Evolutionary conservation across 768 basidiomycete species (phyloP), one percentile per base, ranked within the genome.

Genomic region (Tubosaeta brunneosetosa): DNA sequence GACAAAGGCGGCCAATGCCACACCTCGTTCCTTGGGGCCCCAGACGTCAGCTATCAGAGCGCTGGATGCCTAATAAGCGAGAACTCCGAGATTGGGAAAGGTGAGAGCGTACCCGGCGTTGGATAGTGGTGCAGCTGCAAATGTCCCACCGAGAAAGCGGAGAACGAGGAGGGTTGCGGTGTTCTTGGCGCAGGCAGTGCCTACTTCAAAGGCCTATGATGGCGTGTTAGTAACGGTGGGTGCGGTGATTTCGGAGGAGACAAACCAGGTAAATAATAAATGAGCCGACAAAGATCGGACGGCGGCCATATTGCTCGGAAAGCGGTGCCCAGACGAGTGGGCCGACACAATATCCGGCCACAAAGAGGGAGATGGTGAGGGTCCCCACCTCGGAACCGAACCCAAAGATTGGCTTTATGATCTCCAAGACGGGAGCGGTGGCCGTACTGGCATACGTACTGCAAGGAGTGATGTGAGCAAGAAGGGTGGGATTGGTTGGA

Each of bases 91-190:
- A 51, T 11, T 4, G 12, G 26, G 27, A 13, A 17, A 16, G 19
- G 8, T 25, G 19, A 16, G 17, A 66, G 3, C 73, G 11, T 61
- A 84, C 82, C 84, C 86, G 51, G 81, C 78, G 68, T 87, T 87
- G 6, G 86, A 79, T 42, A 88, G 60, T 1, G 87, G 88, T 27
- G 82, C 77, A 16, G 84, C 78, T 17, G 86, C 86, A 57, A 86
- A 88, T 2, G 73, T 71, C 12, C 88, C 88, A 2, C 81, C 79
- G n/a, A 89, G 64, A 63, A 89, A 85, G 19, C 89, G 79, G 58
- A 86, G 81, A 16, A 85, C 61, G 12, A 91, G 73, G n/a, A 91
- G 65, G 4, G 83, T 78, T 7, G 73, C 75, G 2, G 81, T 80
- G 65, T 86, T 88, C 36, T 73, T 68, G 0, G 84, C 72, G 3